phyloP scores from a whole-genome alignment of 257 asterid genomes.

The Ballota nigra region DNA sequence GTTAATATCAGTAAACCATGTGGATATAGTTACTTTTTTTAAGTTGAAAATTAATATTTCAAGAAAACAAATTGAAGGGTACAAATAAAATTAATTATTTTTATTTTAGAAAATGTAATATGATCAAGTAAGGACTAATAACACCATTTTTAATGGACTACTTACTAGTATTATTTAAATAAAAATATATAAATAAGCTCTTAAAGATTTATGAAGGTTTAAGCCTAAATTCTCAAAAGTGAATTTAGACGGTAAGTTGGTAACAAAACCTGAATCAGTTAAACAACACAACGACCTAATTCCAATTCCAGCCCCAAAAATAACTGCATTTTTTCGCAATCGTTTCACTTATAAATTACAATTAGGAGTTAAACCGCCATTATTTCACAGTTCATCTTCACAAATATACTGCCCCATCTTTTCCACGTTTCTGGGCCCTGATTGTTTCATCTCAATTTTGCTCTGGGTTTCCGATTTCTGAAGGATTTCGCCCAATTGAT shows the following conservation, averaged over 20 bases:
- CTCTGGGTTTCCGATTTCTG: conserved; percentile 3
- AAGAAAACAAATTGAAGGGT: too few species aligned
- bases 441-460: not conserved
- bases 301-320: not conserved
- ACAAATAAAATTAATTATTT: too few species aligned
- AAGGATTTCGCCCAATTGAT: conserved; percentile 11
- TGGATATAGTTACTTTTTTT: too few species aligned
- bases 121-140: too few species aligned
- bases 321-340: not conserved
- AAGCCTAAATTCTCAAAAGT: not conserved
- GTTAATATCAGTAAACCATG: too few species aligned
- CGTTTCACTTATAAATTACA: not conserved
- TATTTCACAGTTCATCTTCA: conserved; percentile 10
- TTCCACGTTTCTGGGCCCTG: not conserved
- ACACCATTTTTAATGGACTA: too few species aligned
- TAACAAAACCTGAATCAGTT: not conserved
- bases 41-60: too few species aligned
- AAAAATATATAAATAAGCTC: not conserved
- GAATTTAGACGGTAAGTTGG: not conserved
- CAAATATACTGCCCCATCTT: conserved; percentile 15
- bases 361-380: not conserved
- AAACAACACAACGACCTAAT: not conserved
- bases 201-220: not conserved
- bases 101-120: too few species aligned
- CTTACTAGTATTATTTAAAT: not conserved